These are phyloP conservation scores for Arabis alpina DNA, from an alignment of 345 rosid species.

Conservation along the genomic window DNA sequence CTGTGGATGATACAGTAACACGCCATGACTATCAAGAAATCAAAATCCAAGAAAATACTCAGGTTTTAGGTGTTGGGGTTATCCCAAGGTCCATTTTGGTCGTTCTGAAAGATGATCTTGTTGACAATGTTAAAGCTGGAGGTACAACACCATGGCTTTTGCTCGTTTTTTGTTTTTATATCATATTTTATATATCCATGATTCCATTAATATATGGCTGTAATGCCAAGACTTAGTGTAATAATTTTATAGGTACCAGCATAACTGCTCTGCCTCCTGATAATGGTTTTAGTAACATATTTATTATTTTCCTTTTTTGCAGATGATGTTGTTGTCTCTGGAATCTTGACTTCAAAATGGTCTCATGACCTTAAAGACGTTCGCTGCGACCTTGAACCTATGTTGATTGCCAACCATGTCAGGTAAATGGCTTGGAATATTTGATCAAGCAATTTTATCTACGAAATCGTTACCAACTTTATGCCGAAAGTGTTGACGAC, in stretches of 20 bases:
- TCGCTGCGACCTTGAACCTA: slow-evolving; percentile 92
- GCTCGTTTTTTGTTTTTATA: slow-evolving; percentile 2
- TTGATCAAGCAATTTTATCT: slow-evolving; percentile 1
- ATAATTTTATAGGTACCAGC: neutral
- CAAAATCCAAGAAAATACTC: slow-evolving; percentile 94
- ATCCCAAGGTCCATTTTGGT: slow-evolving; percentile 89
- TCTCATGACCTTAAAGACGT: slow-evolving; percentile 92
- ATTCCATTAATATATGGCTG: neutral
- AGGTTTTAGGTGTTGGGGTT: slow-evolving; percentile 89
- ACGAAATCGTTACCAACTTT: slow-evolving; percentile 1
- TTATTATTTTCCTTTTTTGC: slow-evolving; percentile 25
- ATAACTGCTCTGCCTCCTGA: neutral
- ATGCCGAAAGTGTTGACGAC: slow-evolving; percentile 3
- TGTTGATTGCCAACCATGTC: slow-evolving; percentile 79
- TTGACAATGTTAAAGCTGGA: slow-evolving; percentile 94
- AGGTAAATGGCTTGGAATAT: slow-evolving; percentile 53
- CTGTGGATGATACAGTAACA: slow-evolving; percentile 63
- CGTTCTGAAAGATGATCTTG: slow-evolving; percentile 88
- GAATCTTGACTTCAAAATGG: slow-evolving; percentile 91
- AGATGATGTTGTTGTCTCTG: slow-evolving; percentile 92
- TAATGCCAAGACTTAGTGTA: neutral
- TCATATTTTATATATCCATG: neutral
- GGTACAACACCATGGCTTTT: slow-evolving; percentile 53
- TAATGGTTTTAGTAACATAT: neutral
- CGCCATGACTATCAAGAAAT: slow-evolving; percentile 96